phyloP scores from a whole-genome alignment of 495 filamentous ascomycete genomes.

The Xylaria castorea region DNA sequence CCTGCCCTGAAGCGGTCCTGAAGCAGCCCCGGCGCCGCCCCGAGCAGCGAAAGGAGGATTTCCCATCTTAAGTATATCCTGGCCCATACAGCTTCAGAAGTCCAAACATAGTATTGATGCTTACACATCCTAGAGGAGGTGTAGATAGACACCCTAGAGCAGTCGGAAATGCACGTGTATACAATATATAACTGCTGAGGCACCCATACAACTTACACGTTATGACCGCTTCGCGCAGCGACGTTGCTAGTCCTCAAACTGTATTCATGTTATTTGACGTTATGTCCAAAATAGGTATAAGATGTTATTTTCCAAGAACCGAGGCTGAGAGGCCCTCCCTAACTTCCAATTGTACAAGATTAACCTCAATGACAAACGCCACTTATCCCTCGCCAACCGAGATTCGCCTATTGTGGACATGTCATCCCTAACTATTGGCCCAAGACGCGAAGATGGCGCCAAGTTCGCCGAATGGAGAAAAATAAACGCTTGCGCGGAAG shows the following conservation, averaged over 20 bases:
- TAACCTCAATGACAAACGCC: background rate
- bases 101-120: background rate
- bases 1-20: too few species aligned
- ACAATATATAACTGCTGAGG: too few species aligned
- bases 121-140: too few species aligned
- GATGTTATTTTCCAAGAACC: background rate
- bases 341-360: too few species aligned
- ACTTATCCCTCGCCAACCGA: background rate
- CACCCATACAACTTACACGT: too few species aligned
- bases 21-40: background rate
- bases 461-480: background rate
- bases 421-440: background rate
- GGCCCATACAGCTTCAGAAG: background rate
- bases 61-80: background rate
- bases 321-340: background rate
- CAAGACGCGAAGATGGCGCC: constrained; percentile 8
- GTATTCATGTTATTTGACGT: too few species aligned
- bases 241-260: too few species aligned
- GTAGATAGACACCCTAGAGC: too few species aligned
- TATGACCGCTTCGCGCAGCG: too few species aligned
- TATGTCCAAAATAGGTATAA: too few species aligned
- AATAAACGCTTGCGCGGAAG: background rate
- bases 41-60: background rate
- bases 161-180: too few species aligned
- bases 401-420: constrained; percentile 12